Conservation (phyloP, 371 early-diverging fungal species). For the Apophysomyces sp. region DNA sequence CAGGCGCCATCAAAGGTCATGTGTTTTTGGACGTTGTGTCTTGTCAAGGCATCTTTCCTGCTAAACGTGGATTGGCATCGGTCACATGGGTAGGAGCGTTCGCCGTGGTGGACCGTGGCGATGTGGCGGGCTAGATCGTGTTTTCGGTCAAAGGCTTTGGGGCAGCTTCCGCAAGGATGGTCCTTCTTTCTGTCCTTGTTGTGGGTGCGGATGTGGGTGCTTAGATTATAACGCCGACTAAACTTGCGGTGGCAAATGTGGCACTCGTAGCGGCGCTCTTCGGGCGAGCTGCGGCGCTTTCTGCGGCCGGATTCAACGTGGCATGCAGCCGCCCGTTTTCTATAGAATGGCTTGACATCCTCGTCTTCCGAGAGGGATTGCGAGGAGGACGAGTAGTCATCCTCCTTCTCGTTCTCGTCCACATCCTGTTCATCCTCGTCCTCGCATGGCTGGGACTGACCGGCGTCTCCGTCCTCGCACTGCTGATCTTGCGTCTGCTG, state of each 20-base stretch:
- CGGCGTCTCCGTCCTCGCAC: background rate
- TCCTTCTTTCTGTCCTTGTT: slow-evolving; percentile 60
- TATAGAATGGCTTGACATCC: background rate
- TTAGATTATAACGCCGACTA: slow-evolving; percentile 69
- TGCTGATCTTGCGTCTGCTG: background rate
- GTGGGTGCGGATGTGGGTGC: slow-evolving; percentile 71
- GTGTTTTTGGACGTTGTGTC: slow-evolving; percentile 19
- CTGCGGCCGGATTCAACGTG: background rate
- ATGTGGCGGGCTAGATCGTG: slow-evolving; percentile 76
- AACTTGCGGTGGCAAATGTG: slow-evolving; percentile 55
- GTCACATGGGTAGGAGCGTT: slow-evolving; percentile 51
- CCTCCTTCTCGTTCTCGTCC: background rate
- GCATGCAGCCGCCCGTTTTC: background rate
- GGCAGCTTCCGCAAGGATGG: slow-evolving; percentile 55
- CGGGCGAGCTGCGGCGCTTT: background rate
- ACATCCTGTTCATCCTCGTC: background rate
- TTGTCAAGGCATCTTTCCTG: slow-evolving; percentile 64
- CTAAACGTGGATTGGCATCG: slow-evolving; percentile 55
- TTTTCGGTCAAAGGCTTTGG: slow-evolving; percentile 57
- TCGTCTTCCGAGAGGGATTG: slow-evolving; percentile 12
- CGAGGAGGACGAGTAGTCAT: background rate
- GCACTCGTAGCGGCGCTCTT: slow-evolving; percentile 34
- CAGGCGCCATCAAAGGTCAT: background rate
- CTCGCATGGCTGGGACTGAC: background rate
- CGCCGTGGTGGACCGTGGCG: slow-evolving; percentile 57